These are phyloP conservation scores for Penicillium janthinellum DNA, from an alignment of 2,329 filamentous ascomycete species.

Conservation along the genomic window DNA sequence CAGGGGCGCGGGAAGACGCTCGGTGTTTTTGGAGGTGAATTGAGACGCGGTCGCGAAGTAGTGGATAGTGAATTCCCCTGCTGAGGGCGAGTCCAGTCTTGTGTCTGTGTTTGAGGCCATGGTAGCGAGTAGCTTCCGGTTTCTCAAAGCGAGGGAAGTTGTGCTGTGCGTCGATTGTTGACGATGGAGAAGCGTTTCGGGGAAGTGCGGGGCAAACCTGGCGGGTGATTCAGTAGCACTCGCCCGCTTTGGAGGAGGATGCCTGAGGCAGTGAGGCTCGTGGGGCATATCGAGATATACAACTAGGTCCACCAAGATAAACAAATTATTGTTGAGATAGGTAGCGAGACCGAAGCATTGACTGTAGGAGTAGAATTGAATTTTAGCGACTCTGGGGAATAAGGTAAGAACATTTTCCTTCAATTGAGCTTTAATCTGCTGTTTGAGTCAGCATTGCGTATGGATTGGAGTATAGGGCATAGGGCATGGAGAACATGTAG, in stretches of 20 bases:
- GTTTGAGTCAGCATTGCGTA: too few species aligned
- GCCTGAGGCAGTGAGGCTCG: background rate
- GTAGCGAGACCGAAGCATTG: too few species aligned
- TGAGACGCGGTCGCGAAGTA: conserved; percentile 50
- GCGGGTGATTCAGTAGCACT: background rate
- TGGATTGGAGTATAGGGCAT: too few species aligned
- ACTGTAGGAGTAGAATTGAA: too few species aligned
- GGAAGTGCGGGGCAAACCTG: background rate
- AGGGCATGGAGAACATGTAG: too few species aligned
- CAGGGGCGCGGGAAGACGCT: conserved; percentile 45
- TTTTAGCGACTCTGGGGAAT: too few species aligned
- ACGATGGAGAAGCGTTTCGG: background rate
- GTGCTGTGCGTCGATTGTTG: background rate
- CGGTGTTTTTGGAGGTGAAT: conserved; percentile 44
- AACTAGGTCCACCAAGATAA: too few species aligned
- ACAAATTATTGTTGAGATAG: too few species aligned
- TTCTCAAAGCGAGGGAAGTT: background rate
- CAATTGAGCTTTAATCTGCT: too few species aligned
- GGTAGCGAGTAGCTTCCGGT: background rate
- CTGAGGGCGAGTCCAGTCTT: background rate
- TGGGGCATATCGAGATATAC: too few species aligned
- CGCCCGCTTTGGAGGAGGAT: background rate
- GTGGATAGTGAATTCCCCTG: conserved; percentile 45
- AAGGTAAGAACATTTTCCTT: too few species aligned
- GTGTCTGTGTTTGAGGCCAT: background rate